These are phyloP conservation scores for Agroathelia rolfsii DNA, from an alignment of 1,284 basidiomycete genomes.

Conservation along the genomic window DNA sequence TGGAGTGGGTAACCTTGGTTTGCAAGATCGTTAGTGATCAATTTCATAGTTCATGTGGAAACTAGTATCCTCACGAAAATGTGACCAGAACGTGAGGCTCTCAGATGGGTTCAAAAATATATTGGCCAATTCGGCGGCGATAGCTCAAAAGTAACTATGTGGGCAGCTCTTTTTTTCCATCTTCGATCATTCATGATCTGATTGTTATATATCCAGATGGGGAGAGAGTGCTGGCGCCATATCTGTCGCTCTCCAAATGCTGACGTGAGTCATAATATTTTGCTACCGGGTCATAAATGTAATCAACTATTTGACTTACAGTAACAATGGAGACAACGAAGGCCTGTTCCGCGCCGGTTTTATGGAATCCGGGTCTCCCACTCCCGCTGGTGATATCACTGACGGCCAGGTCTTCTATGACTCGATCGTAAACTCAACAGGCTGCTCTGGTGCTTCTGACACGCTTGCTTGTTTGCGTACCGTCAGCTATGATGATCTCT, in stretches of 20 bases:
- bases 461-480: conserved; percentile 17
- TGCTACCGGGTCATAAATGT: too few species aligned
- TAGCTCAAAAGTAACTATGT: conserved; percentile 28
- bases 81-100: conserved; percentile 26
- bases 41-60: background rate
- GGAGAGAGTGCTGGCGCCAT: conserved; percentile 23
- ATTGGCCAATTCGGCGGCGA: conserved; percentile 42
- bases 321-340: conserved; percentile 13
- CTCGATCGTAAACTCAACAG: conserved; percentile 6
- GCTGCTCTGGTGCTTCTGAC: conserved; percentile 11
- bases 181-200: background rate
- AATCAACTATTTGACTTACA: too few species aligned
- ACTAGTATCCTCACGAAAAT: background rate
- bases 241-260: conserved; percentile 14
- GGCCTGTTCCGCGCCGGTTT: conserved; percentile 12
- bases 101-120: conserved; percentile 38
- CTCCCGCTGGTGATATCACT: conserved; percentile 9
- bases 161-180: too few species aligned
- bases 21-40: conserved; percentile 37
- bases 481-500: conserved; percentile 13
- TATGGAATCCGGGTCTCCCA: conserved; percentile 14
- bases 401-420: conserved; percentile 12
- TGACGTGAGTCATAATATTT: too few species aligned
- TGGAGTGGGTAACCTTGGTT: conserved; percentile 43
- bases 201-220: conserved; percentile 10